Percentiles rank a stretch among this genome's conserved stretches.
Conservation (phyloP, 2,329 filamentous ascomycete species). For the Aspergillus terreus region DNA sequence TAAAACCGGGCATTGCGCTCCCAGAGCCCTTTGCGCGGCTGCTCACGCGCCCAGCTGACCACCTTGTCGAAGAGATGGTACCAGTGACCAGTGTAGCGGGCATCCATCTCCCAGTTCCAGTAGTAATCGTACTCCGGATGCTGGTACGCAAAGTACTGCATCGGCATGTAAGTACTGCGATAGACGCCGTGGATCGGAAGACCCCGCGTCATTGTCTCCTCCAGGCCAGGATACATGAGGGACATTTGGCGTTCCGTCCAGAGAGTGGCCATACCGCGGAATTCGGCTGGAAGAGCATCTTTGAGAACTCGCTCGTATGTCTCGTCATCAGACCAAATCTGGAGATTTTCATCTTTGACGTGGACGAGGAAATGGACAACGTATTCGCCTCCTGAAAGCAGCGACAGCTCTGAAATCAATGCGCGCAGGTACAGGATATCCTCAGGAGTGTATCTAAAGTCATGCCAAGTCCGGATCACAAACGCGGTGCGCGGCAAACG, state of each 20-base stretch:
- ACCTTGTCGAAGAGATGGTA: slow-evolving; percentile 74
- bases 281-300: slow-evolving; percentile 71
- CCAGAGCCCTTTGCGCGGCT: slow-evolving; percentile 78
- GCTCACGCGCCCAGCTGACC: slow-evolving; percentile 64
- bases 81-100: slow-evolving; percentile 73
- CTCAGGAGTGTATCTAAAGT: slow-evolving; percentile 74
- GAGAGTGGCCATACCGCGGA: slow-evolving; percentile 80
- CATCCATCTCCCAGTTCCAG: slow-evolving; percentile 88
- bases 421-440: slow-evolving; percentile 78
- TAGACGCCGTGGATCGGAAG: slow-evolving; percentile 89
- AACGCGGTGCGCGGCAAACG: slow-evolving; percentile 62
- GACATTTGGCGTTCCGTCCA: slow-evolving; percentile 96
- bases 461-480: slow-evolving; percentile 74
- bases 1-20: slow-evolving; percentile 77
- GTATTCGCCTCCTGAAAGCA: slow-evolving; percentile 78
- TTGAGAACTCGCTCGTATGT: slow-evolving; percentile 70
- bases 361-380: slow-evolving; percentile 79
- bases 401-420: slow-evolving; percentile 71
- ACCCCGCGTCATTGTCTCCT: slow-evolving; percentile 68
- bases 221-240: slow-evolving; percentile 80
- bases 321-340: slow-evolving; percentile 75
- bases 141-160: slow-evolving; percentile 85
- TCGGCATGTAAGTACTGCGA: slow-evolving; percentile 86
- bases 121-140: slow-evolving; percentile 76
- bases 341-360: slow-evolving; percentile 72